Evolutionary conservation across 768 basidiomycete genomes (phyloP), one percentile per base, ranked within the genome.

Genomic region (Trametopsis cervina): DNA sequence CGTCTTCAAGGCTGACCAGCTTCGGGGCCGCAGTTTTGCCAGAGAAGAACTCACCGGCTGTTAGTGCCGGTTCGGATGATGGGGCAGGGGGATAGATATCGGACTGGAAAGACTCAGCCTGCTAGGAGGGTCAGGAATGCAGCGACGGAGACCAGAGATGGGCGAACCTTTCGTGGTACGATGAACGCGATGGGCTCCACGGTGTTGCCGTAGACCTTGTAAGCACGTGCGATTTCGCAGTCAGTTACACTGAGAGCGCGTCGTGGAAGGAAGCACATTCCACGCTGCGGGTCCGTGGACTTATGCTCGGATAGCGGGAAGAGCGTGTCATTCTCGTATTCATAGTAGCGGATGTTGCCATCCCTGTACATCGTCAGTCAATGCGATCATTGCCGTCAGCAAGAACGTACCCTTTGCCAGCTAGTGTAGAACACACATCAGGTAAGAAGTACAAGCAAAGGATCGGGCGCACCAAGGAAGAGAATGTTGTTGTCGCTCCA

Each of bases 261-360:
- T 27, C 94, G 81, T 11, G 96, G 96, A 37, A 96, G 76, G 83
- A 98, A 93, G 63, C 88, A 90, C 82, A 98, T 89, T 11, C 96
- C 96, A 44, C 94, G 89, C 66, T 98, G 95, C 23, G 95, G 94
- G 44, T 94, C 89, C 17, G 82, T 73, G 3, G 85, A 88, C 64
- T 93, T 88, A 75, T 94, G 79, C 63, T 97, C 96, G 17, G 82
- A 71, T 4, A 92, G 74, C 15, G 78, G 65, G 68, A 80, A 75
- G 17, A 98, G 73, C 40, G 81, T 73, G 67, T 97, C 94, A 25
- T 76, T 78, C 58, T 96, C 94, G 66, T 85, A 93, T 64, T 99
- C 96, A 66, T 85, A 98, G 75, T 90, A 95, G n/a, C 95, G 84
- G 53, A 98, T 84, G 63, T 99, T 99, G 23, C 95, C 95, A 60